Evolutionary conservation across 257 asterid genomes (phyloP), one percentile per base, ranked within the genome.

Genomic region (Nicotiana noctiflora): DNA sequence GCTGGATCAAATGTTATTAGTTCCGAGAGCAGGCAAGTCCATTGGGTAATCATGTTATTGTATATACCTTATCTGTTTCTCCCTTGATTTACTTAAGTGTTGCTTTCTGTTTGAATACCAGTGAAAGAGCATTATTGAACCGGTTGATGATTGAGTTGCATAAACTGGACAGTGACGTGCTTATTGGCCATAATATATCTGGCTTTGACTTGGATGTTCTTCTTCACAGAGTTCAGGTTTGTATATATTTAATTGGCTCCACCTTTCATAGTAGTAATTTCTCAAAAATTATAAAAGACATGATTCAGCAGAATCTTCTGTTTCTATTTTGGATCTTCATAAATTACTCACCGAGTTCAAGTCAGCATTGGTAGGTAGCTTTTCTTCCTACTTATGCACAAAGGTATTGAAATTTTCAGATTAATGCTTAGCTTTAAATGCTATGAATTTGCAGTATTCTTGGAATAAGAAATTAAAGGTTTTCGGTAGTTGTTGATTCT

Each of bases 121-220:
- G 99, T 79, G 99, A 96, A 89, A 91, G 99, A 86, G 98, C 98
- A 85, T 89, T 96, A 87, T 85, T 96, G 80, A 94, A 87, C 83
- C 96, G 98, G 60, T 81, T 96, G 94, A 88, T 96, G 98, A 84
- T 86, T 81, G 99, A 96, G 89, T 78, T 96, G 87, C 90, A 90
- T 86, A 94, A 91, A 80, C 82, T 96, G 92, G 99, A 96, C 83
- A 88, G 92, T 25, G 99, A 96, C 85, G 97, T 96, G 85, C 88
- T 94, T 81, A 94, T 94, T 83, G 99, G 99, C 82, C 99, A 96
- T 86, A 91, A 92, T 82, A 96, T 96, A 84, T 96, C 98, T 85
- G 98, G 98, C 84, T 96, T 96, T 90, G 99, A 96, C 89, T 91
- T 96, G 88, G 99, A 96, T 82, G 93, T 96, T 83, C 98, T 96